Base-by-base conservation (phyloP, 176 grass and related monocot genomes). In the Cymbopogon citratus region DNA sequence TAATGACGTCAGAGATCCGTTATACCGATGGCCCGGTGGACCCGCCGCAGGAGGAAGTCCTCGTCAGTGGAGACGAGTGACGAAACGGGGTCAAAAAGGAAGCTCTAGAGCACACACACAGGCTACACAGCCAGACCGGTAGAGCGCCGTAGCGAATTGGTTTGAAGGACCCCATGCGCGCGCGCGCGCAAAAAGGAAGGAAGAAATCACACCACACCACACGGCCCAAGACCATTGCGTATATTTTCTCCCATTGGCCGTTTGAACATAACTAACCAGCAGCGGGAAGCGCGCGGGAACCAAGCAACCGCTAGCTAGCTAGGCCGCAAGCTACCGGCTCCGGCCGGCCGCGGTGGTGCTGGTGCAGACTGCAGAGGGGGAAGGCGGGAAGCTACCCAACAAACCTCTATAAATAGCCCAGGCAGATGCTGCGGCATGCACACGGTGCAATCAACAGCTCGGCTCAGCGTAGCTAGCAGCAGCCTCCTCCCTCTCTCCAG, bases 361-460 rank as follows among this genome's bases (percentile, higher is more conserved):
- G n/a, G n/a, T n/a, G n/a, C n/a, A n/a, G n/a, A n/a, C n/a, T n/a
- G n/a, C n/a, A n/a, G n/a, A n/a, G n/a, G n/a, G n/a, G n/a, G n/a
- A n/a, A 59, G n/a, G 13, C 1, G 35, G 0, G 29, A 36, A 38
- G 33, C 14, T 39, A 41, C 5, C 36, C 35, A 24, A 24, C 36
- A 31, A 35, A 33, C 29, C 29, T 21, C 63, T 85, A 89, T 87
- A 87, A 85, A 89, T 85, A 79, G 45, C 76, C 34, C 52, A 63
- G 40, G 41, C 80, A 57, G 48, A 74, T 48, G 61, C 75, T 51
- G 70, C 49, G 31, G 80, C 87, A 85, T 85, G 76, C 87, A 87
- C 23, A 87, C 23, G 76, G 87, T 80, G 81, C 87, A 85, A 39
- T 54, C 54, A 66, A 34, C 45, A 71, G 33, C 44, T 41, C 31